These are phyloP conservation scores for Fusarium albidum DNA, from an alignment of 2,329 filamentous ascomycete species.

Conservation along the genomic window DNA sequence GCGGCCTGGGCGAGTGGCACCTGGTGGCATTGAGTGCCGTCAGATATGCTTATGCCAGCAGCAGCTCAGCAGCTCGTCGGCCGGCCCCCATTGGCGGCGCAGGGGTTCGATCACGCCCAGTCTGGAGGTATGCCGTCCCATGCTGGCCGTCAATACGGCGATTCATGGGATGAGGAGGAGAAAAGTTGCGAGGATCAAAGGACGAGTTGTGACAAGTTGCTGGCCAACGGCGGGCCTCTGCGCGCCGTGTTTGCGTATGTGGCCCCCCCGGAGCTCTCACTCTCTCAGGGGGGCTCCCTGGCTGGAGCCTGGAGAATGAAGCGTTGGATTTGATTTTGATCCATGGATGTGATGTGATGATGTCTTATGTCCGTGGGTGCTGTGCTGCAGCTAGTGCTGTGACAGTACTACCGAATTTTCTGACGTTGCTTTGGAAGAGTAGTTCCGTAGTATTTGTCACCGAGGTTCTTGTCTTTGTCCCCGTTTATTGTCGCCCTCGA, in stretches of 20 bases:
- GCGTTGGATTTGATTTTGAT: conserved; percentile 25
- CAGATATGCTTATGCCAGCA: conserved; percentile 42
- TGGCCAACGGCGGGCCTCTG: conserved; percentile 17
- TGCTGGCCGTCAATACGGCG: conserved; percentile 4
- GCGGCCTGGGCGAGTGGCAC: conserved; percentile 30
- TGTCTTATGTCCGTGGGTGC: conserved; percentile 16
- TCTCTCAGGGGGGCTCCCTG: conserved; percentile 25
- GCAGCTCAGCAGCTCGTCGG: conserved; percentile 12
- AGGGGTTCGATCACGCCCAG: conserved; percentile 24
- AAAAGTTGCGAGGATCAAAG: not conserved
- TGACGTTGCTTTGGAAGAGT: conserved; percentile 14
- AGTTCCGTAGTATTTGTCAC: conserved; percentile 22
- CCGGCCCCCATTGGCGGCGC: conserved; percentile 20
- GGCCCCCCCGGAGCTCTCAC: conserved; percentile 13
- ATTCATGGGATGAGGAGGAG: conserved; percentile 17
- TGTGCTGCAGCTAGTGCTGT: not conserved
- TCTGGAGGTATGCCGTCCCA: conserved; percentile 21
- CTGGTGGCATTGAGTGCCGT: conserved; percentile 29
- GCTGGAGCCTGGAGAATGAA: conserved; percentile 4
- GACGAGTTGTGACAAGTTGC: not conserved
- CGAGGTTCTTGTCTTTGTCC: too few species aligned
- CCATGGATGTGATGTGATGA: conserved; percentile 18
- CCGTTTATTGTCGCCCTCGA: too few species aligned
- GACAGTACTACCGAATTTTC: not conserved
- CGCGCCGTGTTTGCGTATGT: conserved; percentile 15